A percentile compares a stretch with the other conserved stretches of the same genome.
Evolutionary conservation across 495 filamentous ascomycete species (phyloP).

Genomic region (Extremus antarcticus): DNA sequence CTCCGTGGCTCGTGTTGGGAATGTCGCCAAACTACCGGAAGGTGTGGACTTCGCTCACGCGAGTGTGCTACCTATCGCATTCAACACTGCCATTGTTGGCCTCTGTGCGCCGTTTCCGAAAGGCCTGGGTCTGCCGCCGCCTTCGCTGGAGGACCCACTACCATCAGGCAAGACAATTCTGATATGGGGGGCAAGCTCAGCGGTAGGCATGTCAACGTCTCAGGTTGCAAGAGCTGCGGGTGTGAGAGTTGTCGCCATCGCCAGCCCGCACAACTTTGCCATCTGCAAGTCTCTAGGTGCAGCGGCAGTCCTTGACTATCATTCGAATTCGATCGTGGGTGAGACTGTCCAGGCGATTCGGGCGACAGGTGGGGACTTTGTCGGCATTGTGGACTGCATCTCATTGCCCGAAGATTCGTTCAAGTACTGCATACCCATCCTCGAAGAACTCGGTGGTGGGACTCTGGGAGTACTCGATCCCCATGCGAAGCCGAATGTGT

Average conservation of each 20-base stretch:
- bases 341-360: slow-evolving; percentile 30
- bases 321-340: slow-evolving; percentile 26
- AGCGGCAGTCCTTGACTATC: slow-evolving; percentile 46
- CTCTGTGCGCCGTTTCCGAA: slow-evolving; percentile 36
- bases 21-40: slow-evolving; percentile 38
- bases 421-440: slow-evolving; percentile 19
- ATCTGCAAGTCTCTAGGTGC: slow-evolving; percentile 45
- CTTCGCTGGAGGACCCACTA: slow-evolving; percentile 18
- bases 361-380: slow-evolving; percentile 16
- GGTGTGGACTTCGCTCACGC: slow-evolving; percentile 37
- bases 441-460: slow-evolving; percentile 24
- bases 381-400: slow-evolving; percentile 28
- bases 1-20: slow-evolving; percentile 26
- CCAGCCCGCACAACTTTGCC: slow-evolving; percentile 43
- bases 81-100: slow-evolving; percentile 43
- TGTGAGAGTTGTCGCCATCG: slow-evolving; percentile 46
- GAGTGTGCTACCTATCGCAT: slow-evolving; percentile 41
- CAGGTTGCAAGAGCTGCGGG: slow-evolving; percentile 51
- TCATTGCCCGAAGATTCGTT: slow-evolving; percentile 11
- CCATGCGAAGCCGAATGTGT: slow-evolving; percentile 6
- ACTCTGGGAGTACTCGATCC: slow-evolving; percentile 19
- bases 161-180: slow-evolving; percentile 37
- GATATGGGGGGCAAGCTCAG: slow-evolving; percentile 50
- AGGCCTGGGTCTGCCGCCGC: slow-evolving; percentile 31
- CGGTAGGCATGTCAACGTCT: slow-evolving; percentile 49